Conservation (phyloP, 2,329 filamentous ascomycete genomes). For the Neurospora crassa region DNA sequence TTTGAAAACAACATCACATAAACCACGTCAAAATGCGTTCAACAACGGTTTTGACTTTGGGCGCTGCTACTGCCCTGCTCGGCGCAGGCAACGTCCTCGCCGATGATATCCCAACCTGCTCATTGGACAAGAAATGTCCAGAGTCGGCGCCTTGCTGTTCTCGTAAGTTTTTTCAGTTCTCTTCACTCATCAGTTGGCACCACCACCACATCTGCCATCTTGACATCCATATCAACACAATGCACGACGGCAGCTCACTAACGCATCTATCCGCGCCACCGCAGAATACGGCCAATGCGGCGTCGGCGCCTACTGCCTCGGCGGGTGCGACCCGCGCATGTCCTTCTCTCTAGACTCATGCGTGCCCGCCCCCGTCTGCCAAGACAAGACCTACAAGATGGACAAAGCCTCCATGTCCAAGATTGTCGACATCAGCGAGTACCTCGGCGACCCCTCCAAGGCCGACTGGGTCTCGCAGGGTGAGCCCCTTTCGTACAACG, state of each 20-base stretch:
- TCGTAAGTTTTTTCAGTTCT: constrained; percentile 43
- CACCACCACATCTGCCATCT: background rate
- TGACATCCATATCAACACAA: background rate
- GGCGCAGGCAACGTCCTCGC: constrained; percentile 29
- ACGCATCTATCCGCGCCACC: constrained; percentile 13
- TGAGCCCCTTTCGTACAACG: constrained; percentile 56
- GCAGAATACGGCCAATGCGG: constrained; percentile 88
- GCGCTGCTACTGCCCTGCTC: constrained; percentile 30
- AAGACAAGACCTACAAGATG: constrained; percentile 66
- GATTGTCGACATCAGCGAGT: constrained; percentile 64
- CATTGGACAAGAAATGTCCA: constrained; percentile 54
- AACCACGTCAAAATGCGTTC: constrained; percentile 14
- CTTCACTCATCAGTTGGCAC: background rate
- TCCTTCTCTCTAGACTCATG: constrained; percentile 80
- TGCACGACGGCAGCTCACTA: constrained; percentile 1
- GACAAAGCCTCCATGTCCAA: constrained; percentile 50
- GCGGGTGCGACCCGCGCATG: constrained; percentile 82
- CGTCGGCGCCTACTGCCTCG: constrained; percentile 88
- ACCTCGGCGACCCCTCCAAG: constrained; percentile 71
- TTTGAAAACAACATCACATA: background rate
- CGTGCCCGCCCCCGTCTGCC: constrained; percentile 72
- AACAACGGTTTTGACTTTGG: constrained; percentile 23
- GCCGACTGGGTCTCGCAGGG: constrained; percentile 88
- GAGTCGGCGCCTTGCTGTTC: constrained; percentile 67
- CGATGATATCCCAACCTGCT: constrained; percentile 30